Conservation (phyloP, 2,329 filamentous ascomycete genomes). For the Pseudogymnoascus sp. region DNA sequence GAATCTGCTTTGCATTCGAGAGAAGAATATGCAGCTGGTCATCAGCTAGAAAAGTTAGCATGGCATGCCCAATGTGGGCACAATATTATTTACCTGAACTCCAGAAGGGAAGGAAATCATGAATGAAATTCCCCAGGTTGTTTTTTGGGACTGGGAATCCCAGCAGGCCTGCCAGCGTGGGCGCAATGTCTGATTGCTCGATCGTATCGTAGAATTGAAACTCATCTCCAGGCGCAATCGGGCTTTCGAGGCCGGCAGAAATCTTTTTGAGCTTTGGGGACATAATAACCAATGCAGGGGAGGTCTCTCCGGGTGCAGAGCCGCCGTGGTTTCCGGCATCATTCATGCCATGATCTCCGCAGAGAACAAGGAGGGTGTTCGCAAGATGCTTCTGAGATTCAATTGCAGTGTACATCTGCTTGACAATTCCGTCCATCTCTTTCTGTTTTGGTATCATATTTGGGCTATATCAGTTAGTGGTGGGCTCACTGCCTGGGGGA, state of each 20-base stretch:
- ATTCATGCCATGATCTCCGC: constrained; percentile 99
- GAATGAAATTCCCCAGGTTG: constrained; percentile 79
- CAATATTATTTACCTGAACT: constrained; percentile 40
- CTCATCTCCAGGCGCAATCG: constrained; percentile 53
- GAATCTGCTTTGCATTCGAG: constrained; percentile 73
- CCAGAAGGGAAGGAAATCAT: constrained; percentile 74
- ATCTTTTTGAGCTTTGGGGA: constrained; percentile 69
- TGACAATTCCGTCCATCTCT: constrained; percentile 86
- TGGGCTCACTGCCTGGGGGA: not conserved
- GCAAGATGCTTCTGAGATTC: constrained; percentile 60
- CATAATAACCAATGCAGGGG: constrained; percentile 82
- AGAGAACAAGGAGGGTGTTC: constrained; percentile 75
- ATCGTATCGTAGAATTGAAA: constrained; percentile 78
- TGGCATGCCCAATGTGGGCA: constrained; percentile 11
- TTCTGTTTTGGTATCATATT: constrained; percentile 89
- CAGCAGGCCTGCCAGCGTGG: constrained; percentile 77
- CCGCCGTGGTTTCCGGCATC: constrained; percentile 95
- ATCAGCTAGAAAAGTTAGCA: constrained; percentile 25
- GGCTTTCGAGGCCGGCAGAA: constrained; percentile 34
- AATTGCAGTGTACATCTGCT: constrained; percentile 68
- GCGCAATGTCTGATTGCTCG: constrained; percentile 92
- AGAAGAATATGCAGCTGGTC: constrained; percentile 62
- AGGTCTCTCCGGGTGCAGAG: constrained; percentile 88
- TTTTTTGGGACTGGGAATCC: constrained; percentile 86
- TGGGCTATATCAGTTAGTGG: constrained; percentile 42